Conservation (phyloP, 139 green algal species). For the Trebouxia sp. region DNA sequence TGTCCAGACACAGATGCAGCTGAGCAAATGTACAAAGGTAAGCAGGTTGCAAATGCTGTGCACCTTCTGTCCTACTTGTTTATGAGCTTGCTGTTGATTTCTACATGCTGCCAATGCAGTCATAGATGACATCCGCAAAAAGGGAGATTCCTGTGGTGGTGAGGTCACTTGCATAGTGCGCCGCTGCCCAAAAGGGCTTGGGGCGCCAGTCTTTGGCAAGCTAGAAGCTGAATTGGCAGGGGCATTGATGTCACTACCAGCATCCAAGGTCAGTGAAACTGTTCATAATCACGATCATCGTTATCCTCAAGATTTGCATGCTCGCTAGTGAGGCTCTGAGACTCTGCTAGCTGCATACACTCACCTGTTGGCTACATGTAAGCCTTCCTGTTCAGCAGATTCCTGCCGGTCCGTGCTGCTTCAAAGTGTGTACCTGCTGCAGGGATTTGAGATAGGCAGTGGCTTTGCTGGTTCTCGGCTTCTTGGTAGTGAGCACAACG, state of each 20-base stretch:
- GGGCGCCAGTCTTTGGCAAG: constrained; percentile 97
- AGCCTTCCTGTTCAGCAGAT: too few species aligned
- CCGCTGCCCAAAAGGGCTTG: constrained; percentile 83
- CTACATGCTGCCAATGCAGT: constrained; percentile 45
- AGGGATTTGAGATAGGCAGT: constrained; percentile 98
- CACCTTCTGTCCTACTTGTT: background rate
- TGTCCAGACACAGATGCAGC: constrained; percentile 90
- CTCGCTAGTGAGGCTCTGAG: too few species aligned
- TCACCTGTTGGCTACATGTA: too few species aligned
- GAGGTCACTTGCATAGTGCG: constrained; percentile 98
- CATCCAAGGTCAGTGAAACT: constrained; percentile 77
- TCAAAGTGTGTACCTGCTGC: constrained; percentile 21
- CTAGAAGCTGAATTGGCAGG: constrained; percentile 98
- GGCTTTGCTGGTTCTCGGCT: constrained; percentile 86
- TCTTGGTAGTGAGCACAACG: constrained; percentile 95
- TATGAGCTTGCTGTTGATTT: background rate
- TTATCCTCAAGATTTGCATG: too few species aligned
- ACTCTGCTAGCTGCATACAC: too few species aligned
- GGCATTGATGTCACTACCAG: constrained; percentile 94
- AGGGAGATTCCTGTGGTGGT: constrained; percentile 94
- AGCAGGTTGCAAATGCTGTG: background rate
- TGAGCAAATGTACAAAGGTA: constrained; percentile 89
- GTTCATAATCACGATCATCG: too few species aligned
- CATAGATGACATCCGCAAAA: constrained; percentile 92
- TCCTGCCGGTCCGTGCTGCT: too few species aligned